A percentile compares a stretch with the other conserved stretches of the same genome.
Evolutionary conservation across 2,329 filamentous ascomycete species (phyloP).

Genomic region (Alternaria sp.): DNA sequence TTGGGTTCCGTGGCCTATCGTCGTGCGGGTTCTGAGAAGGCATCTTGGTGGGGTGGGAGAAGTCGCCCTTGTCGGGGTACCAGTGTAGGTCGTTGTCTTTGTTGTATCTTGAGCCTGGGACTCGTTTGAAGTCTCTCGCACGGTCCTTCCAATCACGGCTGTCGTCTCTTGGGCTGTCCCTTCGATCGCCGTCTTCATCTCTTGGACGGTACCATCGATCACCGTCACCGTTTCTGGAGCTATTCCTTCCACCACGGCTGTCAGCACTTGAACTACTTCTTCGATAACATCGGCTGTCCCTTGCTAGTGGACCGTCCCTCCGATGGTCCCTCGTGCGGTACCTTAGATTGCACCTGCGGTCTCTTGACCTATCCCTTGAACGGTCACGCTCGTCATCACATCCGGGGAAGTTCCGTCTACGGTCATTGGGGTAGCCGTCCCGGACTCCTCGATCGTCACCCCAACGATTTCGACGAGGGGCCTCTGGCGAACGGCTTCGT

Average conservation of each 20-base stretch:
- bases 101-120: background rate
- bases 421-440: background rate
- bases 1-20: too few relatives aligned
- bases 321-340: background rate
- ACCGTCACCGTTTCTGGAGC: too few relatives aligned
- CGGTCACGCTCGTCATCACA: background rate
- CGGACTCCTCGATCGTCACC: background rate
- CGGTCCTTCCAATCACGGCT: background rate
- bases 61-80: too few relatives aligned
- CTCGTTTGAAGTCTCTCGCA: background rate
- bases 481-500: background rate
- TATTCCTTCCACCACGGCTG: background rate
- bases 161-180: background rate
- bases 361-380: background rate
- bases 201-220: too few relatives aligned
- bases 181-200: background rate
- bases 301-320: background rate
- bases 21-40: too few relatives aligned
- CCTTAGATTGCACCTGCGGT: background rate
- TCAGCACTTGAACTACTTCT: background rate
- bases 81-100: too few relatives aligned
- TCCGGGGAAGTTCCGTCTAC: background rate
- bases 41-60: too few relatives aligned
- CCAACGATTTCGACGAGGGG: background rate
- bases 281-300: background rate